Percentiles rank a stretch among this genome's conserved stretches.
These are phyloP conservation scores for Teunomyces stri DNA, from an alignment of 805 yeast genomes.

Conservation along the genomic window DNA sequence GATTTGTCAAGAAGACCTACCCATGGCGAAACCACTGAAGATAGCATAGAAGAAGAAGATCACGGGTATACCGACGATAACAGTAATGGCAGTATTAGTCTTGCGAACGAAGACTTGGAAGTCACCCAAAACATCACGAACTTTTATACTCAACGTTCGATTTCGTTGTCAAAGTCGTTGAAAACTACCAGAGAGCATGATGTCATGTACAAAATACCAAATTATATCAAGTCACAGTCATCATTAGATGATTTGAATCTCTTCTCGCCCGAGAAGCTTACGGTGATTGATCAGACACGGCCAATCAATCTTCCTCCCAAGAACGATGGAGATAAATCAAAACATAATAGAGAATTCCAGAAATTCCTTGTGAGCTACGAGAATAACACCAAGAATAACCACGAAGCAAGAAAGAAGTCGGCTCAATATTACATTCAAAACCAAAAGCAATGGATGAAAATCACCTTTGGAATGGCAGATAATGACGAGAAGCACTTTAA, in stretches of 20 bases:
- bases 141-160: constrained; percentile 35
- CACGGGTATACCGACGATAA: constrained; percentile 10
- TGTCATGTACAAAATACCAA: constrained; percentile 36
- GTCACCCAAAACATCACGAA: constrained; percentile 36
- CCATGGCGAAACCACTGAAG: constrained; percentile 10
- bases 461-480: constrained; percentile 16
- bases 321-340: constrained; percentile 45
- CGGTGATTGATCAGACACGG: constrained; percentile 55
- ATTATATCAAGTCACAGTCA: constrained; percentile 36
- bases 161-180: constrained; percentile 31
- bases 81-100: constrained; percentile 9
- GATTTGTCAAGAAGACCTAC: constrained; percentile 8
- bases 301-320: constrained; percentile 77
- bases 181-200: constrained; percentile 31
- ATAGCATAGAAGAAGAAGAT: constrained; percentile 17
- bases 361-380: constrained; percentile 43
- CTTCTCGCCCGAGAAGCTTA: constrained; percentile 60
- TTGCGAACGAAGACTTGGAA: constrained; percentile 27
- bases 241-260: constrained; percentile 57
- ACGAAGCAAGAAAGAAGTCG: constrained; percentile 19
- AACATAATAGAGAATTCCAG: constrained; percentile 57
- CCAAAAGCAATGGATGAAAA: constrained; percentile 29
- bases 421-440: constrained; percentile 16
- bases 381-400: constrained; percentile 23
- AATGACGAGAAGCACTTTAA: constrained; percentile 18